Conservation (phyloP, 345 rosid species). For the Boechera retrofracta region DNA sequence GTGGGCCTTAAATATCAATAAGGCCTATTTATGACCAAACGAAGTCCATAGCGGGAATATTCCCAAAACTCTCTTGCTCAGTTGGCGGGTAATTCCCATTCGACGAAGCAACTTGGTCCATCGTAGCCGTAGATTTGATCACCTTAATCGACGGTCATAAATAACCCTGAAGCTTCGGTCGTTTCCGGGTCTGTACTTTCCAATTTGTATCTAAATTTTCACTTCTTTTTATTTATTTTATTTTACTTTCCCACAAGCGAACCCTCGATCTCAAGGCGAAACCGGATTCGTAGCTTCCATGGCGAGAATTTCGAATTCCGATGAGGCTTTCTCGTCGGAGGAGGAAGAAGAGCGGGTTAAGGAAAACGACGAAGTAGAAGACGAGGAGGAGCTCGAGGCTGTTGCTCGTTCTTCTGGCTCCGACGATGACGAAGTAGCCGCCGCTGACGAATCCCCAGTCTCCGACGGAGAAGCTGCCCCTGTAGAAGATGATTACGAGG, state of each 20-base stretch:
- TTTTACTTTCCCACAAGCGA: constrained; percentile 16
- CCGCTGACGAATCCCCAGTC: constrained; percentile 15
- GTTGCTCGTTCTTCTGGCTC: constrained; percentile 86
- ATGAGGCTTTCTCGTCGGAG: constrained; percentile 63
- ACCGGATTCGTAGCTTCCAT: constrained; percentile 57
- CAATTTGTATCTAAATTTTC: constrained; percentile 5
- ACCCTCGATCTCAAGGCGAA: constrained; percentile 50
- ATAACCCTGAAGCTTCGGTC: neutral
- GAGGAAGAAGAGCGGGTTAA: constrained; percentile 60
- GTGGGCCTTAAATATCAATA: neutral
- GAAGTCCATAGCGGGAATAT: constrained; percentile 26
- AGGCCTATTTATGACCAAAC: neutral
- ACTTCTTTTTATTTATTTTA: neutral
- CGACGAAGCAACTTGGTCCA: neutral
- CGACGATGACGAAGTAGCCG: constrained; percentile 50
- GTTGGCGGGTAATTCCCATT: constrained; percentile 32
- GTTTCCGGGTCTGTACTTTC: constrained; percentile 13
- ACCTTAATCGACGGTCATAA: constrained; percentile 18
- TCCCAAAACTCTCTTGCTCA: neutral
- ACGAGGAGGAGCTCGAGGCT: constrained; percentile 91
- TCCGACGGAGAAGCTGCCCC: constrained; percentile 54
- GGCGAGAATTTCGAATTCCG: constrained; percentile 64
- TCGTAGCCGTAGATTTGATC: constrained; percentile 21
- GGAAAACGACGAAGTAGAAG: constrained; percentile 65
- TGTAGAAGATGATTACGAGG: constrained; percentile 49